Evolutionary conservation across 345 rosid species (phyloP).

Genomic region (Pseudoturritis turrita): DNA sequence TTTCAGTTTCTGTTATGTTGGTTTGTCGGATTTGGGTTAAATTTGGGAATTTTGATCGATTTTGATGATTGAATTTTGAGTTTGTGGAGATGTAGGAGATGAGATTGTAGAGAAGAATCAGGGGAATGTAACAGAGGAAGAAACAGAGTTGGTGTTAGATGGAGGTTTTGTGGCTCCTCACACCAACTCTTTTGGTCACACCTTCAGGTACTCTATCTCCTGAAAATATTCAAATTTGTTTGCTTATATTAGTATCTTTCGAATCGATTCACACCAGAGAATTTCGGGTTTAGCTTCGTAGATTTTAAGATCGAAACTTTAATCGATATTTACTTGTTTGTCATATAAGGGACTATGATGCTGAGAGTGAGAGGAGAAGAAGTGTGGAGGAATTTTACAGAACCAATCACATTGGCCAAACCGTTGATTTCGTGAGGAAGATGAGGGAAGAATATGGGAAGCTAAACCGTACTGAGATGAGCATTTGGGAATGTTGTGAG

Average conservation of each 20-base stretch:
- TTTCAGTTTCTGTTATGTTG: background rate
- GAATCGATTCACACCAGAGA: background rate
- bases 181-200: conserved; percentile 78
- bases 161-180: conserved; percentile 58
- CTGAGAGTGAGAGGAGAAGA: conserved; percentile 62
- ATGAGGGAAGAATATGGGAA: conserved; percentile 35
- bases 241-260: background rate
- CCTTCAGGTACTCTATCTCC: conserved; percentile 51
- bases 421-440: conserved; percentile 62
- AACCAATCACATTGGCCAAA: conserved; percentile 71
- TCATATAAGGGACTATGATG: conserved; percentile 56
- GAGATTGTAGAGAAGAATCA: conserved; percentile 39
- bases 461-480: conserved; percentile 37
- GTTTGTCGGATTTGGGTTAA: background rate
- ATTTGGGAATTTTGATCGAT: background rate
- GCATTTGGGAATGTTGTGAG: conserved; percentile 68
- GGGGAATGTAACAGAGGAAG: conserved; percentile 25
- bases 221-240: background rate
- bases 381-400: conserved; percentile 74
- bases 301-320: background rate
- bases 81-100: conserved; percentile 22
- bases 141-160: conserved; percentile 43
- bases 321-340: background rate
- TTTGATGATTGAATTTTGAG: background rate
- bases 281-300: background rate